Evolutionary conservation across 306 rosid genomes (phyloP), one percentile per base, ranked within the genome.

Genomic region (Glycine latifolia): DNA sequence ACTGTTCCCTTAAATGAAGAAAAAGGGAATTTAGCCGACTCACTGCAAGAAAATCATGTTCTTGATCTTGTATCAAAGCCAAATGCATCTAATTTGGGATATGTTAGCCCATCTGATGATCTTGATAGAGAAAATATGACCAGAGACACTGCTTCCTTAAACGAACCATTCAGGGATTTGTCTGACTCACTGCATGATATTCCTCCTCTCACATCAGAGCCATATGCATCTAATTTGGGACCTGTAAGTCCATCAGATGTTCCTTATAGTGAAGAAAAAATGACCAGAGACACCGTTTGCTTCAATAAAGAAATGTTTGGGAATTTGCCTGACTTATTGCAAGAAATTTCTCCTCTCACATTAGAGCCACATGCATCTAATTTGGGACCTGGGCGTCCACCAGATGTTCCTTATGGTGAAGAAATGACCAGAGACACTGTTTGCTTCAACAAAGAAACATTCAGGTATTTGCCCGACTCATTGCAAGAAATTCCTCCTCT

Each of bases 361-460:
- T 61, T 78, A 48, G 85, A 84, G 63, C 56, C 71, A 55, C 20
- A 54, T 73, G 60, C 49, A 50, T 55, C 87, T 58, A 77, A 71
- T 65, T 83, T 60, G 39, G 79, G 48, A 49, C 20, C 39, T 15
- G 5, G 5, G 26, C 14, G 74, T 53, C 48, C 48, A 67, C 78
- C 79, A 72, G 67, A 79, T 44, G 44, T 48, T 82, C 55, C 75
- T 58, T 70, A 43, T 46, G 79, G 56, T 3, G 65, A 77, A 79
- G 87, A 81, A 41, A 75, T 88, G 39, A 43, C 81, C 16, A 11
- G 75, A 39, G 78, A 88, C 81, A 55, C 81, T 35, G 72, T 67
- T 84, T 85, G 86, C 79, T 84, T 81, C 1, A 75, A 84, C 76
- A 53, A 79, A 82, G 89, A 87, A 77, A 49, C 48, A 6, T 55